Evolutionary conservation across 768 basidiomycete genomes (phyloP).

Genomic region (Lactifluus rugatus): DNA sequence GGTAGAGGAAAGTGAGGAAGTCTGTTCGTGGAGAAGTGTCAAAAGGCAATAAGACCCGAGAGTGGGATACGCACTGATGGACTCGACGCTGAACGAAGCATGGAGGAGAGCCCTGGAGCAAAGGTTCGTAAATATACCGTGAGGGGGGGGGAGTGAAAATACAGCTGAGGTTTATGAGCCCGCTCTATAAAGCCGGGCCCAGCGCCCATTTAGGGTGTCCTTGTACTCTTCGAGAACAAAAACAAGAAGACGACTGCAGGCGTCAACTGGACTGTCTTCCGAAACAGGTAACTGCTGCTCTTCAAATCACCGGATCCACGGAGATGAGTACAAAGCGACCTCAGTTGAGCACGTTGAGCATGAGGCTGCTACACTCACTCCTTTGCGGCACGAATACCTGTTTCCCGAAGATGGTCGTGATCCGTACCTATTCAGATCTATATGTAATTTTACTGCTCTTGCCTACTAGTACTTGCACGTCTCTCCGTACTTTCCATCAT

Average conservation of each 20-base stretch:
- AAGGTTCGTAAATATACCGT: background rate
- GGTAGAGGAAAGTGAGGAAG: constrained; percentile 4
- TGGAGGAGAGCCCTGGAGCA: background rate
- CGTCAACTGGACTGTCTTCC: background rate
- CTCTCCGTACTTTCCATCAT: background rate
- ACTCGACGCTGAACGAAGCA: constrained; percentile 1
- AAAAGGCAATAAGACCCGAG: background rate
- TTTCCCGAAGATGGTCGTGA: background rate
- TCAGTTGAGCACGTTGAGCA: background rate
- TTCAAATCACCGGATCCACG: background rate
- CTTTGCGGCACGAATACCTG: background rate
- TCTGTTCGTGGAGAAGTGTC: background rate
- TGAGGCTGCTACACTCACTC: background rate
- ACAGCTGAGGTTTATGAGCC: background rate
- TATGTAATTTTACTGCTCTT: background rate
- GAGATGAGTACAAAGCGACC: background rate
- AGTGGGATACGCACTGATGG: background rate
- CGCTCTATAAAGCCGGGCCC: background rate
- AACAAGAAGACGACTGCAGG: background rate
- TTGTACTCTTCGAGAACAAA: constrained; percentile 11
- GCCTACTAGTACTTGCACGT: too few species aligned
- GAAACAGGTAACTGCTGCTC: background rate
- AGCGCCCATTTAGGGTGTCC: constrained; percentile 7
- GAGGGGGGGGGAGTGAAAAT: background rate
- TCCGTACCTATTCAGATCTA: background rate